Base-by-base conservation (phyloP, 805 yeast species). In the Pichia rugopelliculosa region DNA sequence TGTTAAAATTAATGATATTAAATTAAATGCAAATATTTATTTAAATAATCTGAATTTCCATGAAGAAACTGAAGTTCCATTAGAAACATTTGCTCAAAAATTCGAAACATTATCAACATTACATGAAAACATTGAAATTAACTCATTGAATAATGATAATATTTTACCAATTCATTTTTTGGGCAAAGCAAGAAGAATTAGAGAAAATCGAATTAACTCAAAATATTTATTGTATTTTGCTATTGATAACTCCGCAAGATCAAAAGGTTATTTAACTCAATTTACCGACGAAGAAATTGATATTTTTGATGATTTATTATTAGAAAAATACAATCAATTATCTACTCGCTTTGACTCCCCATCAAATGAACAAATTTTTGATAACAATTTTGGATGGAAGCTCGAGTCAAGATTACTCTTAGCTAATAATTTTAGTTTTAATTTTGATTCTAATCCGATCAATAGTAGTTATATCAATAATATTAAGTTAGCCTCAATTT, bases 141-240 rank as follows among this genome's bases (percentile, higher is more conserved):
- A 36, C 33, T 12, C 17, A 9, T 2, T n/a, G 12, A 30, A 44
- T 24, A 25, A 23, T 6, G 44, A 47, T 12, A 25, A 12, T 3
- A n/a, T 43, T 10, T 15, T 49, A 8, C 36, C 53, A 22, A 8
- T 48, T 2, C 42, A 41, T n/a, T 21, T 51, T 21, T 44, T 26
- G 15, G 51, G 55, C 11, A 47, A 48, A 40, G 47, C 51, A 17
- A 45, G 37, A n/a, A 42, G 58, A 34, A 41, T 53, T 3, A 61
- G 82, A 48, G 81, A 77, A 47, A 68, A 71, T 34, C 65, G 83
- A 39, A 63, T 75, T 21, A 77, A 78, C 56, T 58, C 77, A 4
- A 59, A 64, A 25, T 77, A 76, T 48, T 59, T 78, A n/a, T 59
- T 75, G 36, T 56, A 73, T 21, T 77, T 77, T 53, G 74, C 82